Evolutionary conservation across 2,329 filamentous ascomycete species (phyloP).

Genomic region (Penicillium sp.): DNA sequence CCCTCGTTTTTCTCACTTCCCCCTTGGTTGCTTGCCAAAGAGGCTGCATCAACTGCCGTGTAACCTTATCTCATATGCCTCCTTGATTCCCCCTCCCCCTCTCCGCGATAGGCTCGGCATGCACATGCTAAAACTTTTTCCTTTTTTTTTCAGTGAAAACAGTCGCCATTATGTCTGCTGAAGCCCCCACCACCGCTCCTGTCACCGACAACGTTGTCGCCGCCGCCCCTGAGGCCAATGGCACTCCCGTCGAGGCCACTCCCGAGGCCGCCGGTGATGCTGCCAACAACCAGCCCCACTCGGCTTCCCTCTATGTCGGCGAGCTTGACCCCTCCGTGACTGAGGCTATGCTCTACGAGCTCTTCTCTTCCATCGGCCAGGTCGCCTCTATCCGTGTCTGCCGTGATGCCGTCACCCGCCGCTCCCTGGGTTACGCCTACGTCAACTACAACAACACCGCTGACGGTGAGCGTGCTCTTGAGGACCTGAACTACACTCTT

Average conservation of each 20-base stretch:
- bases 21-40: conserved; percentile 7
- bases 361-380: conserved; percentile 98
- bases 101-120: conserved; percentile 1
- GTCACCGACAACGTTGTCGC: conserved; percentile 59
- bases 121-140: conserved; percentile 16
- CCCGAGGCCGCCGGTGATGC: conserved; percentile 44
- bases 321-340: conserved; percentile 97
- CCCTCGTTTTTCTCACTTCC: conserved; percentile 3
- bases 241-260: conserved; percentile 61
- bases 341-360: conserved; percentile 99
- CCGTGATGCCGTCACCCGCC: conserved; percentile 96
- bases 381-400: conserved; percentile 99
- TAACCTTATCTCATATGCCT: conserved; percentile 9
- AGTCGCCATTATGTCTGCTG: conserved; percentile 74
- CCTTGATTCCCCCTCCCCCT: conserved; percentile 9
- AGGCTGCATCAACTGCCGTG: conserved; percentile 15
- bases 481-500: conserved; percentile 98
- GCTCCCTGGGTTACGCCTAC: conserved; percentile 98
- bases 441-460: conserved; percentile 99
- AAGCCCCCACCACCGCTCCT: conserved; percentile 72
- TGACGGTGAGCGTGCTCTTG: conserved; percentile 96
- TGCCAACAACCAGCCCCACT: conserved; percentile 80
- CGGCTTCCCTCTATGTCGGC: conserved; percentile 96
- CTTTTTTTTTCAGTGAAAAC: conserved; percentile 54
- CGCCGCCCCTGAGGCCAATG: conserved; percentile 58